These are phyloP conservation scores for Puya raimondii DNA, from an alignment of 176 grass and related monocot species.

Conservation along the genomic window DNA sequence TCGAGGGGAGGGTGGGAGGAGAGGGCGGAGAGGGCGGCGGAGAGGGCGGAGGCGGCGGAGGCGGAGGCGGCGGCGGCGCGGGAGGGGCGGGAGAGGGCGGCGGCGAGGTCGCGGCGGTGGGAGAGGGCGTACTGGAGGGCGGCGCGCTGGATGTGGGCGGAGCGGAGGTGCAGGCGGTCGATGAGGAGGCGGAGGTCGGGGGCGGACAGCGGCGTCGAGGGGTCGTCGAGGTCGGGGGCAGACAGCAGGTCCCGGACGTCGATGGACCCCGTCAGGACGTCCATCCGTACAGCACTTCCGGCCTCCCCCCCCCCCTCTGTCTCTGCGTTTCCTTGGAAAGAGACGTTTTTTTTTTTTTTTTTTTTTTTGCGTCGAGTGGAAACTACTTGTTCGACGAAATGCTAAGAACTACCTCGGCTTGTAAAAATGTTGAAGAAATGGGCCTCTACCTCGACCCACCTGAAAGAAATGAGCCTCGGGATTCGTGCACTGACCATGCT, in stretches of 20 bases:
- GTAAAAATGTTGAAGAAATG: too few relatives aligned
- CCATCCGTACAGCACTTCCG: background rate
- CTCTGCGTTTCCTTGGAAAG: background rate
- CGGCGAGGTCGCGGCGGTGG: conserved; percentile 45
- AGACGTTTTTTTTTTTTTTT: too few relatives aligned
- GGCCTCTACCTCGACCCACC: too few relatives aligned
- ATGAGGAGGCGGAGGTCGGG: conserved; percentile 91
- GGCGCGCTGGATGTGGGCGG: conserved; percentile 55
- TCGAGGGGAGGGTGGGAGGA: conserved; percentile 55
- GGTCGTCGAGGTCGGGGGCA: conserved; percentile 55
- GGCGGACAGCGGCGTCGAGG: conserved; percentile 72
- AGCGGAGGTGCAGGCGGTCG: conserved; percentile 79
- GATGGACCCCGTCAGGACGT: conserved; percentile 22
- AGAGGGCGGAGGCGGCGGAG: conserved; percentile 33
- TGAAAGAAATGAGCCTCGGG: too few relatives aligned
- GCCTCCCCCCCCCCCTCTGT: background rate
- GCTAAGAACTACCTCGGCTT: too few relatives aligned
- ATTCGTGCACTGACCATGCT: too few relatives aligned
- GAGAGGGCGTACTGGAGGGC: conserved; percentile 64
- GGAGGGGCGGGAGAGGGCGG: conserved; percentile 43
- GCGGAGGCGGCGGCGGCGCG: conserved; percentile 25
- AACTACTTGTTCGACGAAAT: too few relatives aligned
- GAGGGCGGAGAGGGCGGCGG: conserved; percentile 35
- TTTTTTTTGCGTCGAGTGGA: too few relatives aligned
- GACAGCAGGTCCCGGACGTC: conserved; percentile 87